phyloP scores from a whole-genome alignment of 768 basidiomycete genomes.

The Serendipita sp. region DNA sequence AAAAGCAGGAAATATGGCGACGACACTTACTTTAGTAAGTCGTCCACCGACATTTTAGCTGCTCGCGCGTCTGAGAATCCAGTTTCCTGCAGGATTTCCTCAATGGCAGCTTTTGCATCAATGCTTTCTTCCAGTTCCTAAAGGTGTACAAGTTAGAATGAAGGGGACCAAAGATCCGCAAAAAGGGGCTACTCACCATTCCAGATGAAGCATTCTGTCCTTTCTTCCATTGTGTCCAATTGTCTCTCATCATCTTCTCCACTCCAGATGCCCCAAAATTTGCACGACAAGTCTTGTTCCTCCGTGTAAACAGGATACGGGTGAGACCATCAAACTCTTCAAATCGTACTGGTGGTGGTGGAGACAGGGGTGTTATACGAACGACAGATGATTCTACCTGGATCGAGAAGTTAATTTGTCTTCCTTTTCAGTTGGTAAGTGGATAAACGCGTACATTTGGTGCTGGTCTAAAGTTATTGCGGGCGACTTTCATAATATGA shows the following conservation, averaged over 20 bases:
- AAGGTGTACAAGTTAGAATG: background rate
- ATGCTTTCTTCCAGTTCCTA: conserved; percentile 54
- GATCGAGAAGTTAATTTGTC: no score
- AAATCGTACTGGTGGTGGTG: conserved; percentile 88
- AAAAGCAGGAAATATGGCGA: background rate
- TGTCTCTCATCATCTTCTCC: conserved; percentile 82
- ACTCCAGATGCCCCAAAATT: conserved; percentile 86
- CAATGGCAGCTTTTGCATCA: conserved; percentile 53
- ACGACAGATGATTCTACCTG: conserved; percentile 89
- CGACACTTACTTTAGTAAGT: conserved; percentile 60
- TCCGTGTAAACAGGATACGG: conserved; percentile 73
- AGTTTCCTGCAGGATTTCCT: conserved; percentile 53
- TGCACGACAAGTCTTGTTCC: conserved; percentile 80
- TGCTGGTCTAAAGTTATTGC: conserved; percentile 91
- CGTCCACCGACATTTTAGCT: conserved; percentile 87
- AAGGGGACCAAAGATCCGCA: no score
- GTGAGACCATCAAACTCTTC: conserved; percentile 96
- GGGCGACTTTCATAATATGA: conserved; percentile 89
- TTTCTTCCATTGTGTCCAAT: conserved; percentile 85
- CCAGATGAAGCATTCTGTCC: conserved; percentile 33
- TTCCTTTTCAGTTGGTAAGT: background rate
- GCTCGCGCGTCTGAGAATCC: conserved; percentile 65
- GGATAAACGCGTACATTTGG: conserved; percentile 23
- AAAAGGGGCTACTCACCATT: conserved; percentile 18
- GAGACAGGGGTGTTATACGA: conserved; percentile 78